phyloP scores from a whole-genome alignment of 495 filamentous ascomycete genomes.

The Clohesyomyces aquaticus region DNA sequence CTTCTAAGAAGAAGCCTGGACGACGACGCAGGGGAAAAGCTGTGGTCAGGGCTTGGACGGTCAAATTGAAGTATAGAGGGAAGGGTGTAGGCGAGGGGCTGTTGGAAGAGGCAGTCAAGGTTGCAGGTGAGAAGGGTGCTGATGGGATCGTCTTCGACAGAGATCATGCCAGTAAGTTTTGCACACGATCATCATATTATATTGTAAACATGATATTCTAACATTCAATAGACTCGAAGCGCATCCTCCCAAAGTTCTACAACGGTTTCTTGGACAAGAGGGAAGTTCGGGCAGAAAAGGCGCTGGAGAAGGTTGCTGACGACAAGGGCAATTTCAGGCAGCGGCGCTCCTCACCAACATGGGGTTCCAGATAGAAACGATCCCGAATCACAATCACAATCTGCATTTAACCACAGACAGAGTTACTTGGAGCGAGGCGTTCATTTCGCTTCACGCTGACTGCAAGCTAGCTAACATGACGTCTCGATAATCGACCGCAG shows the following conservation, averaged over 20 bases:
- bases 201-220: too few relatives aligned
- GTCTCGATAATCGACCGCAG: slow-evolving; percentile 4
- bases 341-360: slow-evolving; percentile 32
- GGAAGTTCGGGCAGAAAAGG: slow-evolving; percentile 58
- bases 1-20: slow-evolving; percentile 52
- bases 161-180: slow-evolving; percentile 64
- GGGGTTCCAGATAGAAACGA: slow-evolving; percentile 25
- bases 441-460: too few relatives aligned
- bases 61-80: slow-evolving; percentile 65
- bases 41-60: slow-evolving; percentile 76
- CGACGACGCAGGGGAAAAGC: slow-evolving; percentile 39
- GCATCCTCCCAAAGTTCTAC: slow-evolving; percentile 63
- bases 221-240: slow-evolving; percentile 57
- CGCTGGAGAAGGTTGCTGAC: slow-evolving; percentile 51
- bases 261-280: slow-evolving; percentile 61
- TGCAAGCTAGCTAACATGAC: too few relatives aligned
- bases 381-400: slow-evolving; percentile 1
- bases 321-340: slow-evolving; percentile 41
- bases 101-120: slow-evolving; percentile 65
- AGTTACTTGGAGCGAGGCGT: too few relatives aligned
- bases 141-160: slow-evolving; percentile 66
- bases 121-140: slow-evolving; percentile 61
- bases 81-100: slow-evolving; percentile 70
- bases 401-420: slow-evolving; percentile 4
- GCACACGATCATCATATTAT: too few relatives aligned